Evolutionary conservation across 768 basidiomycete genomes (phyloP).

Genomic region (Amanita polypyramis): DNA sequence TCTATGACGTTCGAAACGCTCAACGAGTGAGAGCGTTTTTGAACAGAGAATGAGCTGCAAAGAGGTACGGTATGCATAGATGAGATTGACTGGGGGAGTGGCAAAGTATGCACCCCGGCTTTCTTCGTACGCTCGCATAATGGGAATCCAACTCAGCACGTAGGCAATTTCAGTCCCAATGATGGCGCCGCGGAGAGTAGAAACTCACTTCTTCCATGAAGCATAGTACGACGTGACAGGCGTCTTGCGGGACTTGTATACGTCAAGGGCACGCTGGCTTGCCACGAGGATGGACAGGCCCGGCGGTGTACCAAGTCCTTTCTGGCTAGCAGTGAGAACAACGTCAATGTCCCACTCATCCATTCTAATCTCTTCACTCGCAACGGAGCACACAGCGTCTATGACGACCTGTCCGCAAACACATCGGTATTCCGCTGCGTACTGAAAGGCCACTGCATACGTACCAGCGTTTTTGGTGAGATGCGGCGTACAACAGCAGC

Average conservation of each 20-base stretch:
- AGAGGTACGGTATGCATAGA: conserved; percentile 84
- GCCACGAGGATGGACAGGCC: conserved; percentile 83
- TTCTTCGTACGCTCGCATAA: conserved; percentile 89
- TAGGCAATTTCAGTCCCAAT: neutral
- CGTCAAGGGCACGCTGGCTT: conserved; percentile 70
- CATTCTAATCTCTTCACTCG: conserved; percentile 89
- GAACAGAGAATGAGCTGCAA: conserved; percentile 56
- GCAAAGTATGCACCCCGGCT: conserved; percentile 86
- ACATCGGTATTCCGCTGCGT: neutral
- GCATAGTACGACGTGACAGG: conserved; percentile 78
- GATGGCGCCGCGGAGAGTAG: neutral
- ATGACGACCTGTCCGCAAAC: conserved; percentile 44
- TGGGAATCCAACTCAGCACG: conserved; percentile 64
- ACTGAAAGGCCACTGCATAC: conserved; percentile 9
- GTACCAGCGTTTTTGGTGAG: conserved; percentile 79
- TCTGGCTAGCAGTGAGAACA: conserved; percentile 79
- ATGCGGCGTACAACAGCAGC: conserved; percentile 60
- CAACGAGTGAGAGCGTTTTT: conserved; percentile 52
- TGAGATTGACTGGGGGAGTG: conserved; percentile 89
- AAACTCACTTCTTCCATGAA: conserved; percentile 69
- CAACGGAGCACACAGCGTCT: conserved; percentile 96
- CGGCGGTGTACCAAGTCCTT: conserved; percentile 89
- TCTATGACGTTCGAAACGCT: conserved; percentile 71
- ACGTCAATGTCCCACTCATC: conserved; percentile 92
- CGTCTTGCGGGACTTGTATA: conserved; percentile 49